Base-by-base conservation (phyloP, 108 stramenopile genomes). In the Fragilaria crotonensis region DNA sequence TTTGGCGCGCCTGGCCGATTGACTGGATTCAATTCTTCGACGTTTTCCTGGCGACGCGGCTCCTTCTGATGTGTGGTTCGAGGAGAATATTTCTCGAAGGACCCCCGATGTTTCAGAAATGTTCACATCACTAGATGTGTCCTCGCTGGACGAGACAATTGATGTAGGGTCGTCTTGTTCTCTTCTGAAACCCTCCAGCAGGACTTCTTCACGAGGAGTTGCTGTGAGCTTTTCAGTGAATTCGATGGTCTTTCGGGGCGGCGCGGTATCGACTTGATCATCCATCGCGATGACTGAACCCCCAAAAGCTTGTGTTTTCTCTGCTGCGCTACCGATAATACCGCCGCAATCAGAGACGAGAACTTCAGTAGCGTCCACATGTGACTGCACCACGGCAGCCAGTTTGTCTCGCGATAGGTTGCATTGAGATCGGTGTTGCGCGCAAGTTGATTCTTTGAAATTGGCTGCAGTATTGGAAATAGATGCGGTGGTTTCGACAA, bases 271-370 rank as follows among this genome's bases (percentile, higher is more conserved):
- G 25, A 76, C 68, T 30, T 72, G 56, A 20, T 76, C 68, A 25
- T 63, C 54, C 31, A 70, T 63, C 54, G 62, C 54, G 44, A 85
- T 56, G 33, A 67, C 64, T 21, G 64, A 53, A 26, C 25, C 45
- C 23, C 72, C 51, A 54, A 74, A 81, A 25, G 75, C 59, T 23
- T 72, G 41, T 62, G 77, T 69, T 2, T 62, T 52, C 32, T 72
- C 48, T 33, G 54, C 53, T 14, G 52, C 33, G 23, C 33, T 25
- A 50, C 23, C 41, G 26, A 57, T 21, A 45, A 27, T 52, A 33
- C 25, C 23, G 17, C 57, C 56, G 9, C 45, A 52, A 0, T 71
- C 48, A 4, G 33, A 23, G 57, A 76, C 45, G n/a, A 25, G 48
- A 56, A 30, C 22, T 9, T 68, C 19, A 4, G 54, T 41, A 20